These are phyloP conservation scores for Hymenoscyphus linearis DNA, from an alignment of 2,329 filamentous ascomycete species.

Conservation along the genomic window DNA sequence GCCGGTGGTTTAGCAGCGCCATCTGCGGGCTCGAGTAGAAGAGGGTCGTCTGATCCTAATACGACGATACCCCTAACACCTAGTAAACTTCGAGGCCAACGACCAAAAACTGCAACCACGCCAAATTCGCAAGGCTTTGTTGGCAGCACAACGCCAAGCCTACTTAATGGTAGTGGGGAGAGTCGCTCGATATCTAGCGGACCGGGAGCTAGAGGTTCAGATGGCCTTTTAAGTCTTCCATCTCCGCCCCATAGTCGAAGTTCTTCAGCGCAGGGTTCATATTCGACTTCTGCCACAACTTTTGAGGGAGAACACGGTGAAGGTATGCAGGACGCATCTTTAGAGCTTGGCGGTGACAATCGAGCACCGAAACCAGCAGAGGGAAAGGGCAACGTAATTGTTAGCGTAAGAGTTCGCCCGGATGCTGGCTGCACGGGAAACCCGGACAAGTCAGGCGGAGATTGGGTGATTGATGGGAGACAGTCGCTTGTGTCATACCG, in stretches of 20 bases:
- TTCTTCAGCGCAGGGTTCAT: conserved; percentile 88
- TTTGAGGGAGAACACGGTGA: conserved; percentile 71
- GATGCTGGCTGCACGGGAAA: conserved; percentile 59
- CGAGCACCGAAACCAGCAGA: conserved; percentile 50
- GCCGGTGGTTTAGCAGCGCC: conserved; percentile 38
- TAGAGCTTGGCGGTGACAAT: conserved; percentile 32
- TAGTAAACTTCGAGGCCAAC: conserved; percentile 24
- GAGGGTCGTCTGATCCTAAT: conserved; percentile 25
- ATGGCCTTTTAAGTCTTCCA: conserved; percentile 69
- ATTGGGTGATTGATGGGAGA: conserved; percentile 89
- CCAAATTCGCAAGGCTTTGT: conserved; percentile 33
- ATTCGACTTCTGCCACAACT: conserved; percentile 83
- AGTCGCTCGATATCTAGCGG: conserved; percentile 64
- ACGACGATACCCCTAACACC: conserved; percentile 10
- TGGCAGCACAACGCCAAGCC: conserved; percentile 54
- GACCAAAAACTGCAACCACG: conserved; percentile 29
- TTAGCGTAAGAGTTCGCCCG: conserved; percentile 89
- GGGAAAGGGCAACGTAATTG: conserved; percentile 88
- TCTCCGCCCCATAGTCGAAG: conserved; percentile 85
- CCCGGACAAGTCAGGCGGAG: conserved; percentile 57
- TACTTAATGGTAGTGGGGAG: conserved; percentile 74
- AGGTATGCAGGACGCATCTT: conserved; percentile 29
- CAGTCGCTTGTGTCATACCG: conserved; percentile 76
- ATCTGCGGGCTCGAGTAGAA: conserved; percentile 11
- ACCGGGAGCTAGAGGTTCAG: conserved; percentile 60